Conservation (phyloP, 441 rosid species). For the Geranium incanum region DNA sequence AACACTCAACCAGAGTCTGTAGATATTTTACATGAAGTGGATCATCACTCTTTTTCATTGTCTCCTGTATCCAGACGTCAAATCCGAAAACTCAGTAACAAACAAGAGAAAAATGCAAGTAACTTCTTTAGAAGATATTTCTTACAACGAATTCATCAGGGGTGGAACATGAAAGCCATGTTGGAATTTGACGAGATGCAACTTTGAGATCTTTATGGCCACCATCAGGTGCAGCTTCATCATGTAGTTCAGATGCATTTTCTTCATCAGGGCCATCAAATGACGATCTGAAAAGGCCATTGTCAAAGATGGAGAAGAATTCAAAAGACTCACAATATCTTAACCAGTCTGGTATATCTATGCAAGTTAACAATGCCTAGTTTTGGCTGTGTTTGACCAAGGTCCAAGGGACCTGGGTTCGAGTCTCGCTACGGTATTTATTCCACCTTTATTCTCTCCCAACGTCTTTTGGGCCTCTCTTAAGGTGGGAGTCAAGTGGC, state of each 20-base stretch:
- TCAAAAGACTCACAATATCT: slow-evolving; percentile 5
- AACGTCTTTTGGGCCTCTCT: too few species aligned
- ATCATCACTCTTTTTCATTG: slow-evolving; percentile 78
- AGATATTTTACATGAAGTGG: slow-evolving; percentile 87
- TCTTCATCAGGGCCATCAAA: slow-evolving; percentile 80
- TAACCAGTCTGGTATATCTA: slow-evolving; percentile 8
- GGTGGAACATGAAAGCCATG: slow-evolving; percentile 78
- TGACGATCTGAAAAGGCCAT: slow-evolving; percentile 53
- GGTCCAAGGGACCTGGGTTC: background rate
- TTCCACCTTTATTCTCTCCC: too few species aligned
- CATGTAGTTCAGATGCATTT: slow-evolving; percentile 45
- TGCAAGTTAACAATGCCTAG: background rate
- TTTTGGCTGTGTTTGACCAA: background rate
- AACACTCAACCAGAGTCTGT: slow-evolving; percentile 95
- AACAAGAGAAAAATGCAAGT: slow-evolving; percentile 21
- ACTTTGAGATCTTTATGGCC: slow-evolving; percentile 37
- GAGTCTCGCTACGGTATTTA: too few species aligned
- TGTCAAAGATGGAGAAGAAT: slow-evolving; percentile 8
- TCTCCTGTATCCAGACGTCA: slow-evolving; percentile 50
- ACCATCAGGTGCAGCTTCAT: slow-evolving; percentile 50
- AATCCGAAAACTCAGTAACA: slow-evolving; percentile 23
- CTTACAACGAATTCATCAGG: slow-evolving; percentile 95
- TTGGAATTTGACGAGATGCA: slow-evolving; percentile 52
- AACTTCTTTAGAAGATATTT: slow-evolving; percentile 20
- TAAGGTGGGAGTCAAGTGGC: too few species aligned